Evolutionary conservation across 768 basidiomycete species (phyloP).

Genomic region (Mycena leptocephala): DNA sequence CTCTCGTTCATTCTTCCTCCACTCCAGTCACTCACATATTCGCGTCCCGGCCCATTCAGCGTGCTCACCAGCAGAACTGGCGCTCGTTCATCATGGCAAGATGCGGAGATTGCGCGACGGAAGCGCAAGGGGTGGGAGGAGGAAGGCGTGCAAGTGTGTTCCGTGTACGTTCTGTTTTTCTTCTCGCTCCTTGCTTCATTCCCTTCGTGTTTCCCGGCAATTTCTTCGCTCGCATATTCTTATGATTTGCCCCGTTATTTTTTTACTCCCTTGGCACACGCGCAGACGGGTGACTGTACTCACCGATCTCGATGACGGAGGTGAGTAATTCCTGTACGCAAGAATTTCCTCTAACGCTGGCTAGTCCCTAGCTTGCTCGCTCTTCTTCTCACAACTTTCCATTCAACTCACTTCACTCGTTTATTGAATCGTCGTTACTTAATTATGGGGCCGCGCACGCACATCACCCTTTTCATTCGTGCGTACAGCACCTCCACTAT

Average conservation of each 20-base stretch:
- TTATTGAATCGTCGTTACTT: not conserved
- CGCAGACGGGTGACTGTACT: not conserved
- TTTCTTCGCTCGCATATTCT: not conserved
- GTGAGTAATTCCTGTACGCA: not conserved
- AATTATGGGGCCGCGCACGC: not conserved
- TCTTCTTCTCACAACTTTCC: not conserved
- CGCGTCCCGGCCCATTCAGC: slow-evolving; percentile 17
- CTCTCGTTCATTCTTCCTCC: no score
- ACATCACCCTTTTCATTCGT: not conserved
- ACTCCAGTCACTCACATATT: no score
- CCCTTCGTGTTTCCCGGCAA: not conserved
- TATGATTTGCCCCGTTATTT: not conserved
- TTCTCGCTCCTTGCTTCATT: not conserved
- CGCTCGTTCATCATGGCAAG: slow-evolving; percentile 35
- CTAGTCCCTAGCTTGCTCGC: not conserved
- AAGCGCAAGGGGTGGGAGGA: not conserved
- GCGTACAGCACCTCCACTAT: not conserved
- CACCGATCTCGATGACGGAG: not conserved
- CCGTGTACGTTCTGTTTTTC: not conserved
- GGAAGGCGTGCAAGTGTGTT: not conserved
- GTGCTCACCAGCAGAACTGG: slow-evolving; percentile 28
- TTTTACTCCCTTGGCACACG: not conserved
- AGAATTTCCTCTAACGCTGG: not conserved
- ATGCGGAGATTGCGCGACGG: not conserved
- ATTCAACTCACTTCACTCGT: not conserved